Evolutionary conservation across 2,329 filamentous ascomycete species (phyloP).

Genomic region (Aotearoamyces nothofagi): DNA sequence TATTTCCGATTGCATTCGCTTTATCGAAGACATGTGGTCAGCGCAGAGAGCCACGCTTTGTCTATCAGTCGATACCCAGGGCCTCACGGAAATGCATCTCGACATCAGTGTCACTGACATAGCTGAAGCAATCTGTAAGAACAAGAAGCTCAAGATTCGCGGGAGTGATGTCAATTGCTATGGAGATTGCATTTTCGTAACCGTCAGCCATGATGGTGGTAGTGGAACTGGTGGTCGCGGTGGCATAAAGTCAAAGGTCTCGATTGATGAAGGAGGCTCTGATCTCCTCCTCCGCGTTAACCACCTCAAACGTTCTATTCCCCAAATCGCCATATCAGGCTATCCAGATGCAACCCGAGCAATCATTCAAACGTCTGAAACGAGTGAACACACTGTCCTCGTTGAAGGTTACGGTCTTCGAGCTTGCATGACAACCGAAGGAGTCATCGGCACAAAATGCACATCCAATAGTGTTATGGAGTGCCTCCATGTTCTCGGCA

Average conservation of each 20-base stretch:
- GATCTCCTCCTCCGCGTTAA: conserved; percentile 69
- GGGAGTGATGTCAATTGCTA: conserved; percentile 48
- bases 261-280: conserved; percentile 34
- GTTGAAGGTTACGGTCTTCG: conserved; percentile 91
- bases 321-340: conserved; percentile 74
- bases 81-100: conserved; percentile 66
- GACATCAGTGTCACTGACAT: conserved; percentile 66
- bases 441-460: conserved; percentile 64
- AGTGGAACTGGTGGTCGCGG: conserved; percentile 17
- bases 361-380: conserved; percentile 71
- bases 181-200: conserved; percentile 54
- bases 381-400: conserved; percentile 55
- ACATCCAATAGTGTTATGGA: conserved; percentile 85
- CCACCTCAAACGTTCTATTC: conserved; percentile 67
- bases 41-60: conserved; percentile 59
- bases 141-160: conserved; percentile 70
- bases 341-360: conserved; percentile 76
- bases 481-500: conserved; percentile 71
- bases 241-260: conserved; percentile 11
- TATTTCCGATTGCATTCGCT: conserved; percentile 64
- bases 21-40: conserved; percentile 83
- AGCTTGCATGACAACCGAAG: conserved; percentile 84
- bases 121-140: conserved; percentile 56
- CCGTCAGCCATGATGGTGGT: conserved; percentile 43
- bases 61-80: conserved; percentile 67